Evolutionary conservation across 441 rosid genomes (phyloP), one percentile per base, ranked within the genome.

Genomic region (Metrosideros polymorpha): DNA sequence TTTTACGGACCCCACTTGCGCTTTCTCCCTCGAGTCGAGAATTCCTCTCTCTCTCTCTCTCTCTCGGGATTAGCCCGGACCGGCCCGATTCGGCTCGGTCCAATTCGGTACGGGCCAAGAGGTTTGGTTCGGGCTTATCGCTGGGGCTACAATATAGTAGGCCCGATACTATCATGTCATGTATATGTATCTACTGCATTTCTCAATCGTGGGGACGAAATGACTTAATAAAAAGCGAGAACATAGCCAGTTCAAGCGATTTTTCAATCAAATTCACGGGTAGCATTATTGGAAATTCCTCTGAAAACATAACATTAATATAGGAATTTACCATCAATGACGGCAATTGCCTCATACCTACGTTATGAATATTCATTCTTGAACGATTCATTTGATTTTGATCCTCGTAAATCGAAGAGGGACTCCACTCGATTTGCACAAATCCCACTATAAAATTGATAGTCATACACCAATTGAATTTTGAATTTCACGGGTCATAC

Each of bases 1-100:
- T n/a, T n/a, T 12, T 49, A n/a, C n/a, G n/a, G 5, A 45, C 13
- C 1, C 17, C 14, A 22, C 76, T 0, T 4, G 0, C 27, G 25
- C 27, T 63, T 63, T 32, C 76, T 63, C 18, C 43, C 14, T 18
- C 43, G 39, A 12, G 57, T 54, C 12, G 12, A 3, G 5, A 22
- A 9, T 24, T 22, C n/a, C 12, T 54, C 12, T 24, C 27, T 19
- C 55, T 52, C 25, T 24, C 8, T 12, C 12, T 54, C 12, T 24
- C 27, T 19, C 55, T 52, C 25, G 55, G 8, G 25, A 52, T 52
- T 52, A 9, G 75, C 42, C 39, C 0, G 1, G 12, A 32, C 43
- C 25, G 43, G 43, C 76, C 43, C 43, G 76, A 18, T 63, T 32
- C 12, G n/a, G 47, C n/a, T 12, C n/a, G 79, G 45, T 71, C n/a